Conservation (phyloP, 495 filamentous ascomycete genomes). For the Choiromyces venosus region DNA sequence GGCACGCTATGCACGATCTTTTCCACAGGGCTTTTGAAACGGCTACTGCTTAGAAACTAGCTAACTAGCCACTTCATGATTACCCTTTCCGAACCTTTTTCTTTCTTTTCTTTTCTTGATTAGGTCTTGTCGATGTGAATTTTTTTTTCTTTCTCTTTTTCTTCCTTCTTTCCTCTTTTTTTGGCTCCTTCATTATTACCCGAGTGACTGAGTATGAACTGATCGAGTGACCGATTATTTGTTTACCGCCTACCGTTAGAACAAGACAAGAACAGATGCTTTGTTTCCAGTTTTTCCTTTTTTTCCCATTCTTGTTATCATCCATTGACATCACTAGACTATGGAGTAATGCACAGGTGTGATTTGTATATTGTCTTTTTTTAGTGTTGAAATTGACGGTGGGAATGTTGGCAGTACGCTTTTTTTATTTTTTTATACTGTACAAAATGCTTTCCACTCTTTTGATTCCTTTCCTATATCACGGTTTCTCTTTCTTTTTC, state of each 20-base stretch:
- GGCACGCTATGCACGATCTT: slow-evolving; percentile 90
- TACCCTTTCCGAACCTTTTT: background rate
- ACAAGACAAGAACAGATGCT: background rate
- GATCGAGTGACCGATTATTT: background rate
- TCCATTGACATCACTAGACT: background rate
- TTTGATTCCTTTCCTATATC: background rate
- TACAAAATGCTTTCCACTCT: background rate
- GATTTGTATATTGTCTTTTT: background rate
- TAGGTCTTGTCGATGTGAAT: background rate
- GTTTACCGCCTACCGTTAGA: background rate
- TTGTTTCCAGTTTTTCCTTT: background rate
- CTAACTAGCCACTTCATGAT: background rate
- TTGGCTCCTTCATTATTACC: background rate
- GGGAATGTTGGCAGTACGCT: background rate
- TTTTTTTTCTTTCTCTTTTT: background rate
- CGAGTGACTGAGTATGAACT: background rate
- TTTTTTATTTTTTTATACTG: background rate
- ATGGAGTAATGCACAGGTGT: background rate
- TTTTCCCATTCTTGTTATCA: background rate
- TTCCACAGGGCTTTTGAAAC: slow-evolving; percentile 78
- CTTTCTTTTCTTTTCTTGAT: background rate
- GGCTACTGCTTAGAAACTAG: slow-evolving; percentile 46
- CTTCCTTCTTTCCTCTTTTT: background rate
- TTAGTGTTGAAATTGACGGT: background rate
- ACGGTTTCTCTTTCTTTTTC: background rate